Base-by-base conservation (phyloP, 768 basidiomycete genomes). In the Termitomyces sp. region DNA sequence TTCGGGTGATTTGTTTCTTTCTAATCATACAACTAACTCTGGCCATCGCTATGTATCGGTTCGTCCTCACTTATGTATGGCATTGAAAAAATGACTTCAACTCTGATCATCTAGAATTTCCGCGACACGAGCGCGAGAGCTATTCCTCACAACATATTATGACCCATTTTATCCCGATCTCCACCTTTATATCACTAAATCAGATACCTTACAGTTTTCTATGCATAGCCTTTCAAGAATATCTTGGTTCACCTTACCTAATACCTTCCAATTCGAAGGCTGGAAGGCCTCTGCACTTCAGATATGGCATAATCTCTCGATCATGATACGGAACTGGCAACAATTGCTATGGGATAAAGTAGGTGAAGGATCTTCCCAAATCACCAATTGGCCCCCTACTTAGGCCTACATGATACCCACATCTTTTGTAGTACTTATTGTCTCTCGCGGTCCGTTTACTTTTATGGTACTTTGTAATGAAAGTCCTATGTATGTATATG, bases 161-260 rank as follows among this genome's bases (percentile, higher is more conserved):
- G 88, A 92, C 67, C 86, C 90, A 57, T 83, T 88, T 71, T 82
- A 88, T 67, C 85, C 87, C 16, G 85, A 90, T 65, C 77, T 90
- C 54, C 80, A 88, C 67, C 70, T 85, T 45, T 80, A 76, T 72
- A 67, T 69, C 57, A 75, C 71, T 56, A 76, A 75, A 62, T 77
- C 77, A 33, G 73, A 79, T 69, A 71, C 72, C 58, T 67, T 68
- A 53, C 74, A 66, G 59, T 72, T 66, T 64, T 68, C 72, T 65
- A 67, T 65, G 61, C 68, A 66, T 66, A 72, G 73, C 44, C 57
- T 62, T n/a, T 48, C 59, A n/a, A 58, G 49, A 67, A 59, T 69
- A 32, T 66, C 68, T 59, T 65, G 67, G 53, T 59, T 69, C 48
- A 73, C 77, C 56, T 67, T 75, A 13, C 68, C 72, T 18, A 70